Conservation (phyloP, 139 green algal genomes). For the Picochlorum costavermella region DNA sequence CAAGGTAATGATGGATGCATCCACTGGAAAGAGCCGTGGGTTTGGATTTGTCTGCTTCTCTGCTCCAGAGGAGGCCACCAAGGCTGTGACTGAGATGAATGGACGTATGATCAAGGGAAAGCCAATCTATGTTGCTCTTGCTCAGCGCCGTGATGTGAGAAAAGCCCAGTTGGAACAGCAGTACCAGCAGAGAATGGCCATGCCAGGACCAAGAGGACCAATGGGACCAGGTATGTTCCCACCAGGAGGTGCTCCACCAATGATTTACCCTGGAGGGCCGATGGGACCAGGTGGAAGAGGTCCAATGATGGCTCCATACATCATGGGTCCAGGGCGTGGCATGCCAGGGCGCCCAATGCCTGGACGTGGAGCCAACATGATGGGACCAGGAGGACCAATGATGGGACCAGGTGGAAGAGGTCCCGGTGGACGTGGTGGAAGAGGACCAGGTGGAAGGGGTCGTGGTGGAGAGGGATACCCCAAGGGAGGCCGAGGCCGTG, state of each 20-base stretch:
- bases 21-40: conserved; percentile 57
- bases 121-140: conserved; percentile 85
- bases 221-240: conserved; percentile 37
- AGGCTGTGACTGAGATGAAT: conserved; percentile 80
- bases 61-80: conserved; percentile 69
- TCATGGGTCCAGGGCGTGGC: conserved; percentile 18
- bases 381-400: neutral
- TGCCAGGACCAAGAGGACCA: conserved; percentile 25
- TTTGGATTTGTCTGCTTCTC: conserved; percentile 94
- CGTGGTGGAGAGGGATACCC: conserved; percentile 5
- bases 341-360: conserved; percentile 10
- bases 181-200: conserved; percentile 32
- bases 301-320: conserved; percentile 30
- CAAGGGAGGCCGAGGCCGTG: conserved; percentile 19
- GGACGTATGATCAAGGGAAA: conserved; percentile 71
- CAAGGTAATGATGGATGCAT: conserved; percentile 81
- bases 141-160: conserved; percentile 75
- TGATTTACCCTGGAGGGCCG: conserved; percentile 29
- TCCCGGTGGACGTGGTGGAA: conserved; percentile 7
- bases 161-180: conserved; percentile 68
- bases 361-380: conserved; percentile 6
- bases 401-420: conserved; percentile 13
- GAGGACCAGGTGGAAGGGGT: conserved; percentile 1
- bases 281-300: conserved; percentile 1
- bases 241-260: conserved; percentile 22